phyloP scores from a whole-genome alignment of 1,284 basidiomycete genomes.

The Cystobasidiaceae sp. region DNA sequence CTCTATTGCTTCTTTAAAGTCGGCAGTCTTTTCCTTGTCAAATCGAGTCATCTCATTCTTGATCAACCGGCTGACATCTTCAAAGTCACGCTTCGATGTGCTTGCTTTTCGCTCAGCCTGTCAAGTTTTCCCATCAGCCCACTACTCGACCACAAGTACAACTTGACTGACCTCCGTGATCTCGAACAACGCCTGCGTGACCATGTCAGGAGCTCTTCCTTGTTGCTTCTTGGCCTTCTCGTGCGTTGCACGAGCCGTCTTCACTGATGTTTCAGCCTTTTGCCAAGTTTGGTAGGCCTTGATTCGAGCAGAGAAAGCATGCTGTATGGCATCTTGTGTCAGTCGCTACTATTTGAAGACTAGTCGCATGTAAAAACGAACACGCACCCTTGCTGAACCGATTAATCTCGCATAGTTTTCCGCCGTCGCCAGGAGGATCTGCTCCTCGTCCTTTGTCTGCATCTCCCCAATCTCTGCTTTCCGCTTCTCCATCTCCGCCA shows the following conservation, averaged over 20 bases:
- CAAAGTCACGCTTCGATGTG: constrained; percentile 79
- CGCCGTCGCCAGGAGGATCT: constrained; percentile 49
- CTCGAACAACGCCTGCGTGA: constrained; percentile 63
- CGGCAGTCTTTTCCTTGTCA: constrained; percentile 84
- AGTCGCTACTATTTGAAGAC: constrained; percentile 52
- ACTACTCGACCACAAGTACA: too few species aligned
- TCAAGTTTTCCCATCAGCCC: too few species aligned
- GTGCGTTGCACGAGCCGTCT: constrained; percentile 65
- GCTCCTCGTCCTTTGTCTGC: constrained; percentile 37
- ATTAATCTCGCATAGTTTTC: constrained; percentile 92
- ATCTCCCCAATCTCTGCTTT: constrained; percentile 35
- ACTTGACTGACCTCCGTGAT: constrained; percentile 75
- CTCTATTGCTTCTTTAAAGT: constrained; percentile 73
- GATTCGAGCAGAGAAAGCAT: constrained; percentile 75
- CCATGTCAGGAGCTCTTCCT: constrained; percentile 59
- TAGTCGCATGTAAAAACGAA: too few species aligned
- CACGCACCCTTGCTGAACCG: constrained; percentile 78
- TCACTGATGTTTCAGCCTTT: constrained; percentile 66
- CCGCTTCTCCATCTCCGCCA: constrained; percentile 45
- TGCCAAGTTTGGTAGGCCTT: constrained; percentile 78
- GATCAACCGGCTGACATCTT: constrained; percentile 75
- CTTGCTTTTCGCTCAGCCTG: constrained; percentile 76
- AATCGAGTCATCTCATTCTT: constrained; percentile 88
- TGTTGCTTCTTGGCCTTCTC: constrained; percentile 75
- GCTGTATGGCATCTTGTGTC: constrained; percentile 46